These are phyloP conservation scores for Cladophialophora carrionii DNA, from an alignment of 2,329 filamentous ascomycete genomes.

Conservation along the genomic window DNA sequence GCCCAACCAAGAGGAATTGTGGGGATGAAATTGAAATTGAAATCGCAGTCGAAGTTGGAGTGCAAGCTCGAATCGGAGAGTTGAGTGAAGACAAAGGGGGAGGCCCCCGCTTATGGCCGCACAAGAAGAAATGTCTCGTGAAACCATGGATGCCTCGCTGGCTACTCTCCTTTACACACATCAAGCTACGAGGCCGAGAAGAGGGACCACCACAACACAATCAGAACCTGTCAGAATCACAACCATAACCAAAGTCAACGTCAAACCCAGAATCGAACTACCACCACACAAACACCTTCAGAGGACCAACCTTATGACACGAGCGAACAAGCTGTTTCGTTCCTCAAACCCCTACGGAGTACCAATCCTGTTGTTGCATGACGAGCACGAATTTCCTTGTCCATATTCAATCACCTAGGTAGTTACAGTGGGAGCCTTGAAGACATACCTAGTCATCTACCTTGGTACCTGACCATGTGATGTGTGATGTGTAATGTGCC, in stretches of 20 bases:
- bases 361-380: background rate
- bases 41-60: too few species aligned
- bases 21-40: conserved; percentile 24
- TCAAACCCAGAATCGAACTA: background rate
- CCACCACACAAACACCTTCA: background rate
- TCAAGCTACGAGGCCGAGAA: conserved; percentile 12
- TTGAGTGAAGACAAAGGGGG: background rate
- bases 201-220: conserved; percentile 1
- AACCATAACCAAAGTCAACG: background rate
- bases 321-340: background rate
- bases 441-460: background rate
- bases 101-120: too few species aligned
- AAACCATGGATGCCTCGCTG: background rate
- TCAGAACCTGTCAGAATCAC: background rate
- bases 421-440: background rate
- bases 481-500: too few species aligned
- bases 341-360: background rate
- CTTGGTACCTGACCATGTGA: too few species aligned
- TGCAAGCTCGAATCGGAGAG: background rate
- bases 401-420: background rate
- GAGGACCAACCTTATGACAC: background rate
- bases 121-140: background rate
- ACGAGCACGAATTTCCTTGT: background rate
- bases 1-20: conserved; percentile 28
- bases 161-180: conserved; percentile 6